These are phyloP conservation scores for Colletotrichum agaves DNA, from an alignment of 2,329 filamentous ascomycete genomes.

Conservation along the genomic window DNA sequence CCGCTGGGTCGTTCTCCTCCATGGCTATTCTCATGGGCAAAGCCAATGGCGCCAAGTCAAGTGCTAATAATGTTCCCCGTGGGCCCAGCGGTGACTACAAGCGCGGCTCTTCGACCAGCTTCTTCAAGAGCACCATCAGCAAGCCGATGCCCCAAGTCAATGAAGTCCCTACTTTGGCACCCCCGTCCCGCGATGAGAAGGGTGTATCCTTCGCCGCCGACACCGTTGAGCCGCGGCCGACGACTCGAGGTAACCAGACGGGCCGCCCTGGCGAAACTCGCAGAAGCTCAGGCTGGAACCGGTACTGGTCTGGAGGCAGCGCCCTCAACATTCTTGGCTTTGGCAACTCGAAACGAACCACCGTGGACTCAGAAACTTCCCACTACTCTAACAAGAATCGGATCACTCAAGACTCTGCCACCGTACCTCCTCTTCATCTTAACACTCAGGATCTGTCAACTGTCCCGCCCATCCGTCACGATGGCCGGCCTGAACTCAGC, in stretches of 20 bases:
- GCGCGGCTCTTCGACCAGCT: constrained; percentile 61
- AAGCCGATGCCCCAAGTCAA: constrained; percentile 66
- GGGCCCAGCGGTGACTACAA: constrained; percentile 65
- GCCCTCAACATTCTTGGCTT: constrained; percentile 73
- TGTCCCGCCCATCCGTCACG: constrained; percentile 74
- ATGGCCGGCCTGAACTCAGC: constrained; percentile 70
- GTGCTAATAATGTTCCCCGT: constrained; percentile 41
- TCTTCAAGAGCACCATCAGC: constrained; percentile 71
- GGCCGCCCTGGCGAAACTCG: constrained; percentile 57
- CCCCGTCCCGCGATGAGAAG: constrained; percentile 47
- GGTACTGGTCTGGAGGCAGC: constrained; percentile 81
- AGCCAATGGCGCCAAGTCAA: constrained; percentile 47
- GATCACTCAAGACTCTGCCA: constrained; percentile 73
- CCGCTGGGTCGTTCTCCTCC: constrained; percentile 69
- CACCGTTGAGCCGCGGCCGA: constrained; percentile 49
- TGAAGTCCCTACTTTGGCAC: constrained; percentile 44
- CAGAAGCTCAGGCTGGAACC: constrained; percentile 79
- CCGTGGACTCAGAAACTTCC: constrained; percentile 67
- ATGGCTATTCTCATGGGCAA: constrained; percentile 73
- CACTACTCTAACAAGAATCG: constrained; percentile 63
- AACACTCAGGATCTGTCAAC: constrained; percentile 74
- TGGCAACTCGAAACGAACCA: constrained; percentile 60
- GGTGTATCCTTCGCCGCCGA: constrained; percentile 52
- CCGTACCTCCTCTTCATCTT: constrained; percentile 73
- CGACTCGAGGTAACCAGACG: constrained; percentile 44